Evolutionary conservation across 1,284 basidiomycete genomes (phyloP).

Genomic region (Xerocomus minutiporus): DNA sequence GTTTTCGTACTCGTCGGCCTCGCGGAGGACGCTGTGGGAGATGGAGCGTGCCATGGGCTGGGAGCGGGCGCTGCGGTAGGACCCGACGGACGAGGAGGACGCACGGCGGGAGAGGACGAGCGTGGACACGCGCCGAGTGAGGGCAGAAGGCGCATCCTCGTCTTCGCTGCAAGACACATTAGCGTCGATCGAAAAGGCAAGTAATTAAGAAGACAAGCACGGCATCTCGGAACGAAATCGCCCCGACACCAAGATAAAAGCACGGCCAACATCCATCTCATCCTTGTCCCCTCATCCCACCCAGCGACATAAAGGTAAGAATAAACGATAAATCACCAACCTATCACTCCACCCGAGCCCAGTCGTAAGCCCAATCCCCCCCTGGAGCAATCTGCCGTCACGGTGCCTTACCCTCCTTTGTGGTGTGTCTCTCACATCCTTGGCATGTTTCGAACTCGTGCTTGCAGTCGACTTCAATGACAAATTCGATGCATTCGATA

Average conservation of each 20-base stretch:
- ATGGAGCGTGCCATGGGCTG: conserved; percentile 35
- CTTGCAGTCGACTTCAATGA: conserved; percentile 41
- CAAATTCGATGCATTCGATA: conserved; percentile 25
- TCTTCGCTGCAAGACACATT: conserved; percentile 52
- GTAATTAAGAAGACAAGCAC: not conserved
- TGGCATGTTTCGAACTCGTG: conserved; percentile 47
- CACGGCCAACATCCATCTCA: not conserved
- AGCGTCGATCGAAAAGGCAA: conserved; percentile 1
- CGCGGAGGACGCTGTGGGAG: conserved; percentile 31
- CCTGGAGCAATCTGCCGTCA: conserved; percentile 61
- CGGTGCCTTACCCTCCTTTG: conserved; percentile 62
- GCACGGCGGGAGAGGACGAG: conserved; percentile 46
- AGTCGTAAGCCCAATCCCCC: conserved; percentile 74
- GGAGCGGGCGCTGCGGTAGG: conserved; percentile 16
- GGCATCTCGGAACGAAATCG: conserved; percentile 5
- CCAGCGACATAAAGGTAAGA: too few relatives aligned
- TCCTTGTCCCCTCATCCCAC: not conserved
- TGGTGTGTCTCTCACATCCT: conserved; percentile 63
- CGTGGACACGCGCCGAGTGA: conserved; percentile 60
- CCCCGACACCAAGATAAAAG: conserved; percentile 7
- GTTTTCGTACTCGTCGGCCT: conserved; percentile 21
- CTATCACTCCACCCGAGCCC: conserved; percentile 82
- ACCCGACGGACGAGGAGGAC: conserved; percentile 31
- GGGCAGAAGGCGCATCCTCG: conserved; percentile 72
- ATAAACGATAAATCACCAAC: conserved; percentile 35